Evolutionary conservation across 2,329 filamentous ascomycete genomes (phyloP).

Genomic region (Penicillium sp.): DNA sequence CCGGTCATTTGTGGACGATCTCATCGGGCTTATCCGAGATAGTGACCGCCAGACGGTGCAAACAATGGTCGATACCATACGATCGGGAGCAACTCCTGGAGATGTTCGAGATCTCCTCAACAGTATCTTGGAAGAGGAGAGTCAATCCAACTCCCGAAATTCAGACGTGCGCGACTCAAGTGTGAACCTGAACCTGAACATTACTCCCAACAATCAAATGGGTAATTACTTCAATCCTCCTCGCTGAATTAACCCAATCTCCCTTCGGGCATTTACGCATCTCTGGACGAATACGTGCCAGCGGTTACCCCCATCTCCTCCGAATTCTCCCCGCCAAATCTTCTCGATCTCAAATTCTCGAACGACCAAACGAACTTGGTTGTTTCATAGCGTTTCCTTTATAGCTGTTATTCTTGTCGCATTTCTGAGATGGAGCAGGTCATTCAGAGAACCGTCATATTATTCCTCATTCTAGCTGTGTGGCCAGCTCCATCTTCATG

Average conservation of each 20-base stretch:
- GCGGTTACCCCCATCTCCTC: background rate
- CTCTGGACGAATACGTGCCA: background rate
- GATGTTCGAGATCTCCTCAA: conserved; percentile 16
- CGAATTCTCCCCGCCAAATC: background rate
- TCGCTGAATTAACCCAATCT: background rate
- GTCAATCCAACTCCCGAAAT: background rate
- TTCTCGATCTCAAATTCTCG: background rate
- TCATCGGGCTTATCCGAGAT: conserved; percentile 29
- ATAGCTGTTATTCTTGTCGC: background rate
- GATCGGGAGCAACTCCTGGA: conserved; percentile 22
- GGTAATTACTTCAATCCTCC: background rate
- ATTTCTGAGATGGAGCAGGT: background rate
- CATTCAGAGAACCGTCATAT: background rate
- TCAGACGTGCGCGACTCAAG: background rate
- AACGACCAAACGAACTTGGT: background rate
- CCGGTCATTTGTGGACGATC: conserved; percentile 28
- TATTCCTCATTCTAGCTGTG: background rate
- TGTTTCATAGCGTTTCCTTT: conserved; percentile 2
- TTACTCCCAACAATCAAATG: background rate
- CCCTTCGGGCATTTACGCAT: background rate
- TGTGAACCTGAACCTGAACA: background rate
- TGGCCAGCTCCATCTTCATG: background rate
- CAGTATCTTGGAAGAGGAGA: background rate
- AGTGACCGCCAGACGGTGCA: conserved; percentile 23
- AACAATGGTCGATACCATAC: conserved; percentile 30